Evolutionary conservation across 176 grass and related monocot species (phyloP).

Genomic region (Neostapfia colusana): DNA sequence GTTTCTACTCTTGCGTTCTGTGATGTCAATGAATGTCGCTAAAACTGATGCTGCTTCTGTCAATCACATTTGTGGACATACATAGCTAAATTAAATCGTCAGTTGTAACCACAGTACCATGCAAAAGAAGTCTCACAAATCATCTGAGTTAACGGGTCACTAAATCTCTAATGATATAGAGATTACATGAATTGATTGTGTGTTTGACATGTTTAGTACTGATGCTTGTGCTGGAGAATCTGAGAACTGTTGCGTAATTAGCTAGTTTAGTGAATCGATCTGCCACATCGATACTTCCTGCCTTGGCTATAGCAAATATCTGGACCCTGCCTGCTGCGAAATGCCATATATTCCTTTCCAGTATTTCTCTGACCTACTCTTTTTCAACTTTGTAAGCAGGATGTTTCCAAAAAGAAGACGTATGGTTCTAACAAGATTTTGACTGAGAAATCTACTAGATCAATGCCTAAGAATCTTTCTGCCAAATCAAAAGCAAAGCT

Average conservation of each 20-base stretch:
- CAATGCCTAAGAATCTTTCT: constrained; percentile 26
- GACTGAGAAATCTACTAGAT: constrained; percentile 14
- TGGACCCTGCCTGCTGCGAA: not conserved
- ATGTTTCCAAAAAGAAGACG: constrained; percentile 42
- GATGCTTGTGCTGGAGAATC: not conserved
- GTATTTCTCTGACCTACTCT: not conserved
- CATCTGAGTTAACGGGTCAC: not conserved
- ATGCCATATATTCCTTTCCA: not conserved
- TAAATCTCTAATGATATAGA: not conserved
- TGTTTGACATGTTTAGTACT: not conserved
- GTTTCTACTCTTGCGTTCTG: constrained; percentile 3
- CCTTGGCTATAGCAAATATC: not conserved
- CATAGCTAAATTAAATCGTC: not conserved
- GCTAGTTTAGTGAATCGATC: not conserved
- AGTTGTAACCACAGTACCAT: not conserved
- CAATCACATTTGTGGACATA: not conserved
- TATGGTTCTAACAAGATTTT: constrained; percentile 1
- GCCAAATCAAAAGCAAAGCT: constrained; percentile 43
- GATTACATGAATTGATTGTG: not conserved
- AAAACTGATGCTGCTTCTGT: not conserved
- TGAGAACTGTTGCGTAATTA: not conserved
- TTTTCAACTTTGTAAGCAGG: constrained; percentile 30
- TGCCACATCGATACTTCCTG: not conserved
- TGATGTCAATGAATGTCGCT: not conserved
- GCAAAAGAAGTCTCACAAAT: not conserved